phyloP scores from a whole-genome alignment of 352 stramenopile species.

The Pythium biforme region DNA sequence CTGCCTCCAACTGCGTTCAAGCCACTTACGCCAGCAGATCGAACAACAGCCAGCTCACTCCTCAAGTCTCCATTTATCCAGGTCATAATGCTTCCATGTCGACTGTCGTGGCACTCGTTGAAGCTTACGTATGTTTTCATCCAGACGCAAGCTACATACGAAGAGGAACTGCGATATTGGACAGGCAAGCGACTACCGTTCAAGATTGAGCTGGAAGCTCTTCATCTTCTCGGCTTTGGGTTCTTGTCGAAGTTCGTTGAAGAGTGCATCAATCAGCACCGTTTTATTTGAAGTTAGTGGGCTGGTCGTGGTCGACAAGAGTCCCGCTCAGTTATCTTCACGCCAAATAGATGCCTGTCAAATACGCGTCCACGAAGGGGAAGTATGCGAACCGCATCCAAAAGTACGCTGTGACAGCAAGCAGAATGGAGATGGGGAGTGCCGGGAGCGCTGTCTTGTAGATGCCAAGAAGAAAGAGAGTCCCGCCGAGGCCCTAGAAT shows the following conservation, averaged over 20 bases:
- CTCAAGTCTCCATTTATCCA: slow-evolving; percentile 56
- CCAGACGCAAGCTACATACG: slow-evolving; percentile 54
- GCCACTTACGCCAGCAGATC: slow-evolving; percentile 52
- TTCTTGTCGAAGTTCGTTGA: slow-evolving; percentile 66
- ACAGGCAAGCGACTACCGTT: slow-evolving; percentile 34
- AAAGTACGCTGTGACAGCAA: slow-evolving; percentile 78
- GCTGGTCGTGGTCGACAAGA: background rate
- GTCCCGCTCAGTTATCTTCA: slow-evolving; percentile 1
- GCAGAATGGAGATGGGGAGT: slow-evolving; percentile 93
- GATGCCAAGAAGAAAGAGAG: slow-evolving; percentile 94
- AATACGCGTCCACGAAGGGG: slow-evolving; percentile 49
- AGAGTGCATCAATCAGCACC: slow-evolving; percentile 33
- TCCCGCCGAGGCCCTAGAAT: slow-evolving; percentile 87
- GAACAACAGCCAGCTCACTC: slow-evolving; percentile 42
- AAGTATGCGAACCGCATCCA: slow-evolving; percentile 76
- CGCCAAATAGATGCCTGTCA: slow-evolving; percentile 35
- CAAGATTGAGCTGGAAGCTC: slow-evolving; percentile 83
- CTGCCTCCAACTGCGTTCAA: slow-evolving; percentile 61
- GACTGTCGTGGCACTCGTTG: background rate
- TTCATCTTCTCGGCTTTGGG: slow-evolving; percentile 75
- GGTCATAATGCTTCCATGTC: slow-evolving; percentile 30
- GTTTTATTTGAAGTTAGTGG: slow-evolving; percentile 29
- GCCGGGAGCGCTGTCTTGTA: slow-evolving; percentile 95
- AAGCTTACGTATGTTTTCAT: background rate
- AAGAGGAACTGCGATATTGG: slow-evolving; percentile 60